Base-by-base conservation (phyloP, 345 rosid species). In the Brassica carinata region DNA sequence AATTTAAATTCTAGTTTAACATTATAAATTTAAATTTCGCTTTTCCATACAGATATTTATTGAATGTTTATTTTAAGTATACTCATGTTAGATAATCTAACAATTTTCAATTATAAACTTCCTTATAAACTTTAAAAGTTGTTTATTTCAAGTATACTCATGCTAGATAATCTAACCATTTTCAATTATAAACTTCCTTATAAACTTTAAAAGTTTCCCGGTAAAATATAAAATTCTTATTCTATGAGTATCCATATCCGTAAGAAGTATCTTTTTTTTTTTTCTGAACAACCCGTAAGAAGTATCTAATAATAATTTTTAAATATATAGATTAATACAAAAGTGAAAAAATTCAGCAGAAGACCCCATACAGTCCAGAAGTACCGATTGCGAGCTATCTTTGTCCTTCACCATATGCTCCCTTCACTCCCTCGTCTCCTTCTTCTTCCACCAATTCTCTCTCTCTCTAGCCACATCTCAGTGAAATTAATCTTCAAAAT, bases 341-440 rank as follows among this genome's bases (percentile, higher is more conserved):
- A 81, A 70, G 68, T 71, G 78, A 19, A 57, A 75, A 18, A 80
- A 81, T 38, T 68, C 57, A 64, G 40, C 8, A n/a, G 70, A 34
- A 85, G 89, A 66, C 83, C 87, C 84, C 83, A 72, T 27, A 15
- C 7, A 3, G 78, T 79, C 78, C 63, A 68, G 72, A 74, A 63
- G 70, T 65, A 58, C 83, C 61, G 86, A 85, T 83, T 81, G 73
- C 79, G 38, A 74, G 78, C 78, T 75, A 81, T 81, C 30, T 84
- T 86, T 88, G 71, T 81, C 30, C 79, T 77, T 82, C 85, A 75
- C 75, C 86, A 82, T 88, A 79, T 84, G 75, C 79, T 66, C 38
- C 62, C 71, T 83, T 80, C 87, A 83, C 83, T 76, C 81, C 55
- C 57, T 68, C 73, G 29, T 72, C 79, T 64, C 72, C 81, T 78